These are phyloP conservation scores for Hyphodiscus sp. DNA, from an alignment of 2,329 filamentous ascomycete genomes.

Conservation along the genomic window DNA sequence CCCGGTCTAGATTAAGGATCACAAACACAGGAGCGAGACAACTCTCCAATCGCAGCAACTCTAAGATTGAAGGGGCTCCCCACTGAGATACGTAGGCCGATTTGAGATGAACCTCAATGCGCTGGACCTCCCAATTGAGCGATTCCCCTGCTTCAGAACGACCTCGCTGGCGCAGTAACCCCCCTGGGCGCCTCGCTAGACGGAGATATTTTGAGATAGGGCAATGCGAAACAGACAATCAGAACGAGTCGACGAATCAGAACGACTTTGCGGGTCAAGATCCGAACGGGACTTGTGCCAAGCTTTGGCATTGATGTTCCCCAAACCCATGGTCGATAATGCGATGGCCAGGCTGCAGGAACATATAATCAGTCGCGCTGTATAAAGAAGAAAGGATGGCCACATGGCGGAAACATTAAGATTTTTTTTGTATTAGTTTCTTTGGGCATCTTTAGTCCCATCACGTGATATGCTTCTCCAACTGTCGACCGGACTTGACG, in stretches of 20 bases:
- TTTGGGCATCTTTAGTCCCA: not conserved
- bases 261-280: not conserved
- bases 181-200: conserved; percentile 2
- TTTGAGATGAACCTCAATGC: conserved; percentile 8
- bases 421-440: not conserved
- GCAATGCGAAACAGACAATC: conserved; percentile 13
- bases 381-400: not conserved
- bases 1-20: not conserved
- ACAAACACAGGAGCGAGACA: not conserved
- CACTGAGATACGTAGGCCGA: not conserved
- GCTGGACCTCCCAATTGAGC: not conserved
- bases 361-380: not conserved
- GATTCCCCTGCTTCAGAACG: not conserved
- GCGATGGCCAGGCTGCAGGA: not conserved
- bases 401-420: not conserved
- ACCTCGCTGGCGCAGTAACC: not conserved
- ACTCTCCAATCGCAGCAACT: not conserved
- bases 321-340: conserved; percentile 2
- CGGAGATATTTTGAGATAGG: not conserved
- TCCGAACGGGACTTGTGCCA: not conserved
- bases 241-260: conserved; percentile 5
- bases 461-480: not conserved
- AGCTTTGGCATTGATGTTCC: conserved; percentile 3
- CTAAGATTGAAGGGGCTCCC: not conserved
- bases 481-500: not conserved